phyloP scores from a whole-genome alignment of 2,329 filamentous ascomycete genomes.

The Monascus ruber region DNA sequence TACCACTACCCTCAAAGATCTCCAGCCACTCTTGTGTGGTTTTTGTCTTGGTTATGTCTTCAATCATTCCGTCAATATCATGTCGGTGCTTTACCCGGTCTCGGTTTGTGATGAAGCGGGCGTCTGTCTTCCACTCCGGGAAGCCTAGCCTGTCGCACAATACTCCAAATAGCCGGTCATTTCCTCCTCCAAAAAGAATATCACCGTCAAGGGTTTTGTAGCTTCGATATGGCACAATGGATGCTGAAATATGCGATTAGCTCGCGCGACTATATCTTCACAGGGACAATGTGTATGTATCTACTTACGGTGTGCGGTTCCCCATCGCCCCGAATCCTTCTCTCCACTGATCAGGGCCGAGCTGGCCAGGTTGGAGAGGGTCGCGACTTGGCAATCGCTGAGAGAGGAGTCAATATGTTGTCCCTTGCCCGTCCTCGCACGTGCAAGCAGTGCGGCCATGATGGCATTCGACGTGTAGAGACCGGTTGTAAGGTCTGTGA shows the following conservation, averaged over 20 bases:
- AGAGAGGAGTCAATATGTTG: conserved; percentile 88
- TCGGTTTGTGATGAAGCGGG: conserved; percentile 48
- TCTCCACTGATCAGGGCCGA: conserved; percentile 81
- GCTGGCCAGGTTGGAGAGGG: conserved; percentile 87
- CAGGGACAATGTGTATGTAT: background rate
- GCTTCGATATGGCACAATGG: conserved; percentile 88
- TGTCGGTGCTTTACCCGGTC: conserved; percentile 55
- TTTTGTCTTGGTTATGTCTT: conserved; percentile 59
- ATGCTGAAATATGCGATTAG: conserved; percentile 46
- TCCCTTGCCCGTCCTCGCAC: conserved; percentile 62
- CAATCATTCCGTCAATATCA: conserved; percentile 68
- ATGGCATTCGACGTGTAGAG: conserved; percentile 92
- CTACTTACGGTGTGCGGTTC: conserved; percentile 74
- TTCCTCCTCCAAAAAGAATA: conserved; percentile 53
- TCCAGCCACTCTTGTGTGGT: conserved; percentile 83
- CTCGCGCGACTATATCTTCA: background rate
- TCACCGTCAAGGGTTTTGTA: conserved; percentile 57
- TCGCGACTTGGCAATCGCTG: conserved; percentile 91
- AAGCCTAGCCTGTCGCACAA: conserved; percentile 47
- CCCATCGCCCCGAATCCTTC: conserved; percentile 83
- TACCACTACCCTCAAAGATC: conserved; percentile 75
- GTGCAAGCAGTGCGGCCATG: conserved; percentile 78
- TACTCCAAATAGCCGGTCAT: conserved; percentile 51
- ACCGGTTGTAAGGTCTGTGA: conserved; percentile 90
- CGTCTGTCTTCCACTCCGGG: conserved; percentile 47